Evolutionary conservation across 2,329 filamentous ascomycete genomes (phyloP).

Genomic region (Lasiodiplodia gonubiensis): DNA sequence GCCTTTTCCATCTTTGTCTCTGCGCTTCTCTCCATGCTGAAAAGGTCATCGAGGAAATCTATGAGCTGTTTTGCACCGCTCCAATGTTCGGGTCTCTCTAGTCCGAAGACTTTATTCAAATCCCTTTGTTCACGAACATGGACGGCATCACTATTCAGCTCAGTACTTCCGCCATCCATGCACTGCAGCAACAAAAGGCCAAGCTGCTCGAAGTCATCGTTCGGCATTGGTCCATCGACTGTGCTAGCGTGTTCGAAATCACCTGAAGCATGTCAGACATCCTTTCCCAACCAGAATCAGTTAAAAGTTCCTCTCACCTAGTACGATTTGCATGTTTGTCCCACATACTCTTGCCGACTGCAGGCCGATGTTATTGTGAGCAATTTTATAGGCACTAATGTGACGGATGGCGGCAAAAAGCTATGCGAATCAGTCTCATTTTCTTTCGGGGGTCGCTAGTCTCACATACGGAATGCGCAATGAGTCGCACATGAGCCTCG

Average conservation of each 20-base stretch:
- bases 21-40: slow-evolving; percentile 26
- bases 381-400: slow-evolving; percentile 28
- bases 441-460: not conserved
- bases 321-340: slow-evolving; percentile 14
- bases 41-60: slow-evolving; percentile 33
- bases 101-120: slow-evolving; percentile 30
- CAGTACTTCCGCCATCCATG: slow-evolving; percentile 30
- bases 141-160: slow-evolving; percentile 17
- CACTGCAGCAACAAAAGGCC: slow-evolving; percentile 32
- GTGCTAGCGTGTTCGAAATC: slow-evolving; percentile 26
- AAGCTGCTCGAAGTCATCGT: slow-evolving; percentile 28
- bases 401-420: slow-evolving; percentile 27
- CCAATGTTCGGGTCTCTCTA: slow-evolving; percentile 29
- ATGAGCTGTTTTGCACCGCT: slow-evolving; percentile 32
- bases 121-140: slow-evolving; percentile 29
- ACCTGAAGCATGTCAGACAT: slow-evolving; percentile 10
- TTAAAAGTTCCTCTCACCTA: slow-evolving; percentile 13
- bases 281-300: not conserved
- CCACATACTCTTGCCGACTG: slow-evolving; percentile 26
- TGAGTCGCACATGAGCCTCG: slow-evolving; percentile 28
- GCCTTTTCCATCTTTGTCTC: slow-evolving; percentile 28
- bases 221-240: slow-evolving; percentile 9
- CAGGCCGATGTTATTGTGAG: slow-evolving; percentile 26
- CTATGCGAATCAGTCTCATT: slow-evolving; percentile 11
- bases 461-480: slow-evolving; percentile 8